A percentile compares a stretch with the other conserved stretches of the same genome.
phyloP scores from a whole-genome alignment of 192 early-diverging fungal species.

The Rhizophagus sp. region DNA sequence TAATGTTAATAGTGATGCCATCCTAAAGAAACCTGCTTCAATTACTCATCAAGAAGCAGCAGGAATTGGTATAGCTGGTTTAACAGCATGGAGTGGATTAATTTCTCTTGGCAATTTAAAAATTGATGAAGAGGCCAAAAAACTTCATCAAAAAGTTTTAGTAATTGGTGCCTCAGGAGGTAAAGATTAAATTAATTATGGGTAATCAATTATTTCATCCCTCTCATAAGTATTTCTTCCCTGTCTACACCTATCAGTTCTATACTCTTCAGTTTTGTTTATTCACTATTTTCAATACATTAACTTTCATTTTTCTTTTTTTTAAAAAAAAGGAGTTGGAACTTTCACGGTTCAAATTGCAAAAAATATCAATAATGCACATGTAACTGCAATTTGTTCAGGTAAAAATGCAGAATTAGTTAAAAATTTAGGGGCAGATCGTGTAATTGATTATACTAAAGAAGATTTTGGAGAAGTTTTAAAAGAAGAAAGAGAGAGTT shows the following conservation, averaged over 20 bases:
- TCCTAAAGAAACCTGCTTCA: not conserved
- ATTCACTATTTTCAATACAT: not conserved
- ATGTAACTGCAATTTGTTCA: conserved; percentile 57
- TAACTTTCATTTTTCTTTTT: not conserved
- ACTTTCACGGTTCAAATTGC: conserved; percentile 52
- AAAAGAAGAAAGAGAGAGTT: conserved; percentile 32
- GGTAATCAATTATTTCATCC: too few relatives aligned
- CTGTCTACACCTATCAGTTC: too few relatives aligned
- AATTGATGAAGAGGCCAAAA: conserved; percentile 6
- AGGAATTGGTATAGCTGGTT: not conserved
- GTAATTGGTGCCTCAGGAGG: conserved; percentile 56
- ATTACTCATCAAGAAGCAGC: conserved; percentile 13
- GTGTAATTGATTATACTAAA: conserved; percentile 56
- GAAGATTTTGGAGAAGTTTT: conserved; percentile 36
- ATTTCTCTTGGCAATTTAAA: not conserved
- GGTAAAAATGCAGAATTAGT: conserved; percentile 50
- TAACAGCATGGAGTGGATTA: not conserved
- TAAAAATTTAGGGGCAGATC: conserved; percentile 54
- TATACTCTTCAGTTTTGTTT: too few relatives aligned
- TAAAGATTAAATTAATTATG: not conserved
- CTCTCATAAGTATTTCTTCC: too few relatives aligned
- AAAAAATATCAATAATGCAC: conserved; percentile 48
- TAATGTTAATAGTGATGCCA: not conserved
- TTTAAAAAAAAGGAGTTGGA: conserved; percentile 32
- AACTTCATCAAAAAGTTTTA: conserved; percentile 37